Conservation (phyloP, 257 asterid species). For the Solanum ossicruentum region DNA sequence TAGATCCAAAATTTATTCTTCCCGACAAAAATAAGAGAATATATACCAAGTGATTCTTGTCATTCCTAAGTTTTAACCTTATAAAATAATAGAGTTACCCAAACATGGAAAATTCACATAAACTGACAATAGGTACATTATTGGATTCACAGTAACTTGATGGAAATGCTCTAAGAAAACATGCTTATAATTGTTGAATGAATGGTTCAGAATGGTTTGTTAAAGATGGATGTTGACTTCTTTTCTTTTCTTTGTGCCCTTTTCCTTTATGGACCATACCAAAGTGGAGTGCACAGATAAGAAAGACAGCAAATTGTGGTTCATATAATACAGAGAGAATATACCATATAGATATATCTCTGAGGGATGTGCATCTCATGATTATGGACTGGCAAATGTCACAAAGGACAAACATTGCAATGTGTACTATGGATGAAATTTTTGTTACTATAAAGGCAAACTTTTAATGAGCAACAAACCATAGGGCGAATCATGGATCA, state of each 20-base stretch:
- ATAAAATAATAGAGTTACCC: background rate
- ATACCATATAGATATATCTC: background rate
- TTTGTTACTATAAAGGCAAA: background rate
- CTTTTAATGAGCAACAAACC: background rate
- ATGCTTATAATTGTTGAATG: background rate
- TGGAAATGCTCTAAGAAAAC: background rate
- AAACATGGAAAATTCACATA: background rate
- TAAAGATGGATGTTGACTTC: conserved; percentile 21
- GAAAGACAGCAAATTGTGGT: background rate
- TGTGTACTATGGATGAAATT: background rate
- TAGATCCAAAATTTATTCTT: background rate
- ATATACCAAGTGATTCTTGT: background rate
- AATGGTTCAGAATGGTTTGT: background rate
- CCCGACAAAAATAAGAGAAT: background rate
- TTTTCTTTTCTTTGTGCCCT: background rate
- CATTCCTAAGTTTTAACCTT: background rate
- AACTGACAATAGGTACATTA: background rate
- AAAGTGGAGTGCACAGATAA: background rate
- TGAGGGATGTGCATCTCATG: background rate
- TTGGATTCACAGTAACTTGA: background rate
- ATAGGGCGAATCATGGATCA: background rate
- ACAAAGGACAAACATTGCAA: background rate
- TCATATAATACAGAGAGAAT: background rate
- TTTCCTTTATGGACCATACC: conserved; percentile 17
- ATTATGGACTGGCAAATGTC: background rate